phyloP scores from a whole-genome alignment of 2,329 filamentous ascomycete genomes.

The Fonsecaea monophora region DNA sequence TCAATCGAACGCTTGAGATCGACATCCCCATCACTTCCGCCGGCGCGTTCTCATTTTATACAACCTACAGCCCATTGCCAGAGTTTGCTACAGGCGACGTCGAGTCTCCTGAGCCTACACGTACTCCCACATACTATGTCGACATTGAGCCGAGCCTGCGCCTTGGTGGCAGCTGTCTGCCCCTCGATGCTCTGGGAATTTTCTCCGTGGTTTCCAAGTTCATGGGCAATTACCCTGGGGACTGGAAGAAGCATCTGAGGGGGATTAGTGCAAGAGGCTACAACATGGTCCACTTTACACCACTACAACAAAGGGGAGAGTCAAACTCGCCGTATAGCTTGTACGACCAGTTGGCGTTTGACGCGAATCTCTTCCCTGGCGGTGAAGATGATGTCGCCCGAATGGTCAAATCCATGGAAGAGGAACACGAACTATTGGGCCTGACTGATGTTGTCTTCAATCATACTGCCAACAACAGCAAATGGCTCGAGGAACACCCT shows the following conservation, averaged over 20 bases:
- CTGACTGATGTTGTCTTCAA: conserved; percentile 98
- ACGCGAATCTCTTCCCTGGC: conserved; percentile 78
- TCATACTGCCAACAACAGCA: conserved; percentile 93
- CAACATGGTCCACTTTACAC: conserved; percentile 99
- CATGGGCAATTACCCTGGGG: conserved; percentile 87
- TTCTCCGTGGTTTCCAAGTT: conserved; percentile 98
- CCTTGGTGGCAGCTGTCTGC: conserved; percentile 75
- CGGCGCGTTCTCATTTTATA: conserved; percentile 93
- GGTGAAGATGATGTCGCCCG: conserved; percentile 82
- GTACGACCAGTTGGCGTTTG: conserved; percentile 89
- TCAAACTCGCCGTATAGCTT: conserved; percentile 98
- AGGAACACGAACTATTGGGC: conserved; percentile 81
- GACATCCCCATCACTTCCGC: conserved; percentile 82
- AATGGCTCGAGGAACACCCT: conserved; percentile 92
- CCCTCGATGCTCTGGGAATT: conserved; percentile 84
- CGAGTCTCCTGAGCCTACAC: conserved; percentile 62
- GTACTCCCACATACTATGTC: conserved; percentile 85
- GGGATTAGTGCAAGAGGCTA: conserved; percentile 92
- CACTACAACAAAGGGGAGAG: conserved; percentile 81
- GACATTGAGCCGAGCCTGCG: conserved; percentile 85
- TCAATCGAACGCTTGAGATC: conserved; percentile 89
- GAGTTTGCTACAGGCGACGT: conserved; percentile 69
- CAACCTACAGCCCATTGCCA: conserved; percentile 86
- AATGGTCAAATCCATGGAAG: conserved; percentile 81
- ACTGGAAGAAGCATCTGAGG: conserved; percentile 87